Evolutionary conservation across 1,284 basidiomycete genomes (phyloP), one percentile per base, ranked within the genome.

Genomic region (Tilletia walkeri): DNA sequence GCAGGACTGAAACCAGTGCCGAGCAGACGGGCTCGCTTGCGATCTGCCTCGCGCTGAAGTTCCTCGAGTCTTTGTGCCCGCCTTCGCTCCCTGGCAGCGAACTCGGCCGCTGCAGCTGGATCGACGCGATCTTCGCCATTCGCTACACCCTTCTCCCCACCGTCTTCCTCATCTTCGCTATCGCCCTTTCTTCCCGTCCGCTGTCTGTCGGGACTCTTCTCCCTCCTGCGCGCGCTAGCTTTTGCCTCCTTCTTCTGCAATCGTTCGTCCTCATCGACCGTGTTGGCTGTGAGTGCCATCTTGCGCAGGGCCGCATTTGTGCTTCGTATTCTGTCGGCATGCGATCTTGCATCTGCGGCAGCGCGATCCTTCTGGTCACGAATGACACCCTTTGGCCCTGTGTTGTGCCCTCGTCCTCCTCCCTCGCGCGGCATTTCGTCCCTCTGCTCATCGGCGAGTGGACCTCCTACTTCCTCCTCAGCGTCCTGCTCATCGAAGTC

Each of bases 301-400:
- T 24, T 16, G 18, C 79, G 70, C 68, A 79, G 73, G n/a, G 68
- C 49, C 0, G 50, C 65, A 50, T 79, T 80, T 18, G 68, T 75
- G 1, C 67, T 69, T 41, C 70, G 67, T 1, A 75, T 50, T 4
- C 38, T 34, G 3, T 74, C 70, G 10, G 68, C 47, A 9, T 75
- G 72, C 0, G 68, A 66, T 14, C 49, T 56, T 2, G 66, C 63
- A 4, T 76, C 56, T 9, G 73, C 71, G 45, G 69, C 66, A 3
- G 69, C 74, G 5, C 69, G 67, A 5, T 72, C 56, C 63, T 71
- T 68, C 20, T 68, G 73, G 69, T 80, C 78, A 12, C 71, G 70
- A 18, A 77, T 53, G 16, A 80, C 78, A 36, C 78, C 78, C 63
- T 80, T 80, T 39, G 76, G 77, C 6, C 78, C 78, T 6, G 78